phyloP scores from a whole-genome alignment of 1,284 basidiomycete species.

The Trichosporon asahii region DNA sequence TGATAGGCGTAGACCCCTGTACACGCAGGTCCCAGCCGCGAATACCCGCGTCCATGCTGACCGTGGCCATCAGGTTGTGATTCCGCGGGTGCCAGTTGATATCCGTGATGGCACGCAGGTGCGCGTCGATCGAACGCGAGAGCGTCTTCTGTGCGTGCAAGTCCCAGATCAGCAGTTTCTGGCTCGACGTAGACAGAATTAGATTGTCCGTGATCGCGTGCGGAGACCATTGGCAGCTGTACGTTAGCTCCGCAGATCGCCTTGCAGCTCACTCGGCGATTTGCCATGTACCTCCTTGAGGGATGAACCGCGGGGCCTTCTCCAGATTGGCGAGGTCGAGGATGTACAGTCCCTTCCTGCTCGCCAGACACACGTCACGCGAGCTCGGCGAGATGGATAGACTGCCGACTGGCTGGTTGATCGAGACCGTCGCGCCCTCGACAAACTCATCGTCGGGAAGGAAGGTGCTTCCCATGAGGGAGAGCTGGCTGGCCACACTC shows the following conservation, averaged over 20 bases:
- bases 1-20: slow-evolving; percentile 42
- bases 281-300: slow-evolving; percentile 94
- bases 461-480: background rate
- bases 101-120: slow-evolving; percentile 89
- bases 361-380: slow-evolving; percentile 55
- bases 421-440: slow-evolving; percentile 43
- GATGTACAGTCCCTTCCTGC: slow-evolving; percentile 90
- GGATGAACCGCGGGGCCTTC: slow-evolving; percentile 83
- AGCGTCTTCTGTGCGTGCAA: slow-evolving; percentile 62
- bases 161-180: slow-evolving; percentile 97
- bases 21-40: slow-evolving; percentile 72
- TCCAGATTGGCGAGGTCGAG: slow-evolving; percentile 87
- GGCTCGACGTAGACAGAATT: slow-evolving; percentile 90
- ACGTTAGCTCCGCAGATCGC: slow-evolving; percentile 7
- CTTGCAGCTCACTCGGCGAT: slow-evolving; percentile 63
- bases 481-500: background rate
- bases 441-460: slow-evolving; percentile 36
- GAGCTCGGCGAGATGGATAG: slow-evolving; percentile 53
- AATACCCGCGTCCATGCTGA: slow-evolving; percentile 54
- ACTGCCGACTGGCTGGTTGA: slow-evolving; percentile 54
- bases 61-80: slow-evolving; percentile 60
- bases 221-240: slow-evolving; percentile 85
- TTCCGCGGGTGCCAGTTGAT: slow-evolving; percentile 91
- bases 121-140: slow-evolving; percentile 77
- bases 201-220: slow-evolving; percentile 79